Conservation (phyloP, 2,329 filamentous ascomycete genomes). For the Exophiala viscosa region DNA sequence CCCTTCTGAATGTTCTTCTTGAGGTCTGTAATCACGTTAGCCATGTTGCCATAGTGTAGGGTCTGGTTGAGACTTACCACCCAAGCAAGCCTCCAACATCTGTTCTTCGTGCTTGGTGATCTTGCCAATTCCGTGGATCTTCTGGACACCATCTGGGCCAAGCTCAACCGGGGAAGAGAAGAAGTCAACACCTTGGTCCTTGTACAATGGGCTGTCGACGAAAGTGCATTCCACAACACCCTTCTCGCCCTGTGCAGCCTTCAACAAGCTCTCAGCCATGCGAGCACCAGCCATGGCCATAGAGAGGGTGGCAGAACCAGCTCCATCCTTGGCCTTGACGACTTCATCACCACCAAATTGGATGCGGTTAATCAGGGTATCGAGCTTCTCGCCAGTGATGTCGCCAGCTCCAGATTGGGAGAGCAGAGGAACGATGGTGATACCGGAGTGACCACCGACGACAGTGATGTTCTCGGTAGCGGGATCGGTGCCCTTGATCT, state of each 20-base stretch:
- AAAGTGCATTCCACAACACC: constrained; percentile 94
- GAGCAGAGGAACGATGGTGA: constrained; percentile 97
- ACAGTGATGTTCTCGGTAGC: constrained; percentile 92
- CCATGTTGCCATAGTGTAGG: background rate
- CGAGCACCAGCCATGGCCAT: constrained; percentile 94
- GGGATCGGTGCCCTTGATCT: constrained; percentile 88
- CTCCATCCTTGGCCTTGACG: constrained; percentile 97
- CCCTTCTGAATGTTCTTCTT: constrained; percentile 90
- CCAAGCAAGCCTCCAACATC: constrained; percentile 79
- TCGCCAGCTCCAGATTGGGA: constrained; percentile 85
- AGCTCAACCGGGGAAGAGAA: constrained; percentile 95
- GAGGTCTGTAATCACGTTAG: constrained; percentile 32
- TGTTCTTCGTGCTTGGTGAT: constrained; percentile 82
- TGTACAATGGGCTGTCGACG: constrained; percentile 95
- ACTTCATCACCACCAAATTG: constrained; percentile 99
- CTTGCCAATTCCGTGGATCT: constrained; percentile 84
- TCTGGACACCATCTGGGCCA: constrained; percentile 91
- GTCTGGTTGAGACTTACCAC: constrained; percentile 37
- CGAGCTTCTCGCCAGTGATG: constrained; percentile 70
- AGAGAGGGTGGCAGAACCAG: constrained; percentile 93
- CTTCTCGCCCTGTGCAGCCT: constrained; percentile 88
- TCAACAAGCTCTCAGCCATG: constrained; percentile 87
- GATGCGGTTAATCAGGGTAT: constrained; percentile 83
- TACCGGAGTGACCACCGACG: constrained; percentile 93
- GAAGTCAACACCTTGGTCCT: constrained; percentile 96